Percentiles rank a stretch among this genome's conserved stretches.
Conservation (phyloP, 2,329 filamentous ascomycete genomes). For the Paecilomyces sp. region DNA sequence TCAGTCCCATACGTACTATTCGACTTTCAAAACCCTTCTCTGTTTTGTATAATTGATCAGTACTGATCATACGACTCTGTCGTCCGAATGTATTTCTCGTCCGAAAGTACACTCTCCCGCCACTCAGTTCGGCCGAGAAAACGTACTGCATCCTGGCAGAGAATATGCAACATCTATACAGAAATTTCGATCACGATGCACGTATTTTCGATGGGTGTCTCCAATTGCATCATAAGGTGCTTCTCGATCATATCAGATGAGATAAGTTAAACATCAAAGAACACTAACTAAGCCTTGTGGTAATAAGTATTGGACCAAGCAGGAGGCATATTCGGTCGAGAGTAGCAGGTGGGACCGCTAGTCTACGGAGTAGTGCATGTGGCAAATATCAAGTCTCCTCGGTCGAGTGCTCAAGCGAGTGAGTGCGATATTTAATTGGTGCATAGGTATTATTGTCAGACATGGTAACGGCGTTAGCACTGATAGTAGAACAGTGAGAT, state of each 20-base stretch:
- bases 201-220: neutral
- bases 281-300: neutral
- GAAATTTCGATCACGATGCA: neutral
- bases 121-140: neutral
- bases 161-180: neutral
- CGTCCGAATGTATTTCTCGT: neutral
- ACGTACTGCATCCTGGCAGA: neutral
- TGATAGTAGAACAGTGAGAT: too few relatives aligned
- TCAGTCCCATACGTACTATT: neutral
- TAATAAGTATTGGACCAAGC: neutral
- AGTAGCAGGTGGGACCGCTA: neutral
- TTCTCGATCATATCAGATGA: neutral
- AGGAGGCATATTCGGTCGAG: neutral
- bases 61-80: neutral
- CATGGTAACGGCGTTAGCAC: too few relatives aligned
- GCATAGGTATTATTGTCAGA: too few relatives aligned
- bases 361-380: too few relatives aligned
- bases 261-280: neutral
- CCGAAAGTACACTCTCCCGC: neutral
- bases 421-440: too few relatives aligned
- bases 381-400: too few relatives aligned
- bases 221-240: neutral
- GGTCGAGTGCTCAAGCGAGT: too few relatives aligned
- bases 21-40: neutral
- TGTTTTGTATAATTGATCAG: neutral